Evolutionary conservation across 2,329 filamentous ascomycete genomes (phyloP).

Genomic region (Xylaria sp.): DNA sequence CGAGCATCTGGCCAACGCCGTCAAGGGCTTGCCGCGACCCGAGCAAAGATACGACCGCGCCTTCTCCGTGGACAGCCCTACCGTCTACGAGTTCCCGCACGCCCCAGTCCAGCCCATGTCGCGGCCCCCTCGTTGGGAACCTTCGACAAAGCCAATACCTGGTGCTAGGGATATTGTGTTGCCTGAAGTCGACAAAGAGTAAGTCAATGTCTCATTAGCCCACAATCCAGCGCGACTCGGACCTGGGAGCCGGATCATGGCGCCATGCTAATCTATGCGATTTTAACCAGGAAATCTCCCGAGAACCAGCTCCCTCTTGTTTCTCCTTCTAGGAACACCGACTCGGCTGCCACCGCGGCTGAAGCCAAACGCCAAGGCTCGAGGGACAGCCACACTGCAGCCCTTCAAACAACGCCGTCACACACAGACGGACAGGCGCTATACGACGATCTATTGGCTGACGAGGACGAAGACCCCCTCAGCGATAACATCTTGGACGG

Average conservation of each 20-base stretch:
- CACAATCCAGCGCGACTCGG: conserved; percentile 36
- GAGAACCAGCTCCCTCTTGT: conserved; percentile 27
- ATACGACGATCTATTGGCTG: conserved; percentile 46
- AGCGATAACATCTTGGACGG: conserved; percentile 43
- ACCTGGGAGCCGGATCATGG: background rate
- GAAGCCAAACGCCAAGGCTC: conserved; percentile 37
- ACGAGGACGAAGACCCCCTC: conserved; percentile 45
- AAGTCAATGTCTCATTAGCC: conserved; percentile 41
- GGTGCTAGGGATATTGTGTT: conserved; percentile 20
- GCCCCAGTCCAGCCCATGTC: conserved; percentile 31
- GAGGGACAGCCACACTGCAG: conserved; percentile 49
- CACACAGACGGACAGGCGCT: conserved; percentile 52
- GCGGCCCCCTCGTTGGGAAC: conserved; percentile 31
- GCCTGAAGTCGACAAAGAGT: conserved; percentile 36
- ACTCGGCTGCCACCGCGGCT: conserved; percentile 36
- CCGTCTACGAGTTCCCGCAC: conserved; percentile 63
- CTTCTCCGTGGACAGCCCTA: conserved; percentile 64
- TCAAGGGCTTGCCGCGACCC: conserved; percentile 53
- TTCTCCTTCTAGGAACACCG: conserved; percentile 30
- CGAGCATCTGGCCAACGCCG: conserved; percentile 44
- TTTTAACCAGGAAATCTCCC: conserved; percentile 38
- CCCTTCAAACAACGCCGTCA: conserved; percentile 51
- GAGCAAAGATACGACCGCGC: conserved; percentile 61
- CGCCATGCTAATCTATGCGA: conserved; percentile 34
- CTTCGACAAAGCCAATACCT: conserved; percentile 28